These are phyloP conservation scores for Agrocybe praecox DNA, from an alignment of 768 basidiomycete species.

Conservation along the genomic window DNA sequence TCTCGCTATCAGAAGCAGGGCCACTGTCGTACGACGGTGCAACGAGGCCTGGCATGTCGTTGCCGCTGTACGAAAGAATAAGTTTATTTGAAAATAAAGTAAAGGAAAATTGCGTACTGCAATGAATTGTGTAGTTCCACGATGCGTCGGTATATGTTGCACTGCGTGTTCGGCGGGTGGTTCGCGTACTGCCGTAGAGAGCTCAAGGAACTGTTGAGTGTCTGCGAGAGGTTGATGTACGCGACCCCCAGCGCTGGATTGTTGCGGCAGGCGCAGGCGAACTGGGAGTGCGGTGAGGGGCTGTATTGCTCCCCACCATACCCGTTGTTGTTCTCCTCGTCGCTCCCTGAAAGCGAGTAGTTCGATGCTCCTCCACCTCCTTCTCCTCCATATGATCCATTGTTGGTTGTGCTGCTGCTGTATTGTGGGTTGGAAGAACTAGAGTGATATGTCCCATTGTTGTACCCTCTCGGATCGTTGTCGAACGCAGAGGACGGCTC, in stretches of 20 bases:
- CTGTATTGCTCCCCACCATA: conserved; percentile 37
- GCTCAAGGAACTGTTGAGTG: conserved; percentile 58
- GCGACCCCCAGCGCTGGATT: conserved; percentile 61
- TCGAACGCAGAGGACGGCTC: conserved; percentile 38
- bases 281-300: conserved; percentile 37
- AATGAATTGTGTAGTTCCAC: conserved; percentile 62
- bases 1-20: conserved; percentile 67
- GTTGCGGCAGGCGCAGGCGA: conserved; percentile 60
- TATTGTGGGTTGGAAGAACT: conserved; percentile 12
- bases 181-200: conserved; percentile 61
- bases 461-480: conserved; percentile 35
- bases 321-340: conserved; percentile 34
- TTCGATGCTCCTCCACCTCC: conserved; percentile 23
- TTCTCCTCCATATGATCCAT: conserved; percentile 40
- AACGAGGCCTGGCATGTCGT: conserved; percentile 49
- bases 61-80: conserved; percentile 38
- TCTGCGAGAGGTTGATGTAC: conserved; percentile 63
- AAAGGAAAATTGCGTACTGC: conserved; percentile 52
- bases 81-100: conserved; percentile 3
- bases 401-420: conserved; percentile 16
- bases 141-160: conserved; percentile 60
- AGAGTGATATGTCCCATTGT: conserved; percentile 18
- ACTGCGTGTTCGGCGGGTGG: conserved; percentile 54
- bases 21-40: conserved; percentile 56
- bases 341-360: conserved; percentile 39